These are phyloP conservation scores for Cryomyces minteri DNA, from an alignment of 495 filamentous ascomycete genomes.

Conservation along the genomic window DNA sequence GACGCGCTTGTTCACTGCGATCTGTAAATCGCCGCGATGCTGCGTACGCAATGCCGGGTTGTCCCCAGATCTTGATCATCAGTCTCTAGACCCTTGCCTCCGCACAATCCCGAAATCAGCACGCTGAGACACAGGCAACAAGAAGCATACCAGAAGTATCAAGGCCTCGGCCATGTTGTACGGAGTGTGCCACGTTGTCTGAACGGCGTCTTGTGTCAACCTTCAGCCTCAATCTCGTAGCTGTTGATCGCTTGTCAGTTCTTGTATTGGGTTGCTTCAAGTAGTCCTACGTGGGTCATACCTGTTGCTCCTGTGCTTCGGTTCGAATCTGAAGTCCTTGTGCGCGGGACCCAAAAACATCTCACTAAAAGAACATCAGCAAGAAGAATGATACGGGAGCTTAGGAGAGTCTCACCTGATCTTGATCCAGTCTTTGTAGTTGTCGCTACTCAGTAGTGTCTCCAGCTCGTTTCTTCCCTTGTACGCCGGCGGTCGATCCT, in stretches of 20 bases:
- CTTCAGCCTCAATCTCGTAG: constrained; percentile 32
- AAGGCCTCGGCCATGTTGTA: too few species aligned
- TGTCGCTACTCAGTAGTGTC: constrained; percentile 67
- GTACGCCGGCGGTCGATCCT: constrained; percentile 74
- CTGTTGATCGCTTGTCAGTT: too few species aligned
- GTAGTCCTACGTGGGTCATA: constrained; percentile 26
- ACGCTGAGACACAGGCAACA: too few species aligned
- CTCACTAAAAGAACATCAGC: constrained; percentile 37
- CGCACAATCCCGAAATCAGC: too few species aligned
- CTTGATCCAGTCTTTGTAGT: constrained; percentile 97
- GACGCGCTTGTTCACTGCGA: too few species aligned
- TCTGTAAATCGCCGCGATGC: too few species aligned
- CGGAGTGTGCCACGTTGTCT: too few species aligned
- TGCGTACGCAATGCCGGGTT: too few species aligned
- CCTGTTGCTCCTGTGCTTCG: constrained; percentile 93
- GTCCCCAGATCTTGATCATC: too few species aligned
- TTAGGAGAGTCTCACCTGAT: constrained; percentile 50
- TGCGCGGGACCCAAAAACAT: constrained; percentile 94
- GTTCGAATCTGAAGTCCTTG: constrained; percentile 78
- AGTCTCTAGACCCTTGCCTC: too few species aligned
- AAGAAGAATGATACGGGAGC: neutral
- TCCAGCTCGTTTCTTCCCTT: constrained; percentile 77
- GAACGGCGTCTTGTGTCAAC: constrained; percentile 15
- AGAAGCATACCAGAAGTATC: too few species aligned
- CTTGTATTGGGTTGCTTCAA: too few species aligned